Evolutionary conservation across 345 rosid species (phyloP).

Genomic region (Raphanus sativus): DNA sequence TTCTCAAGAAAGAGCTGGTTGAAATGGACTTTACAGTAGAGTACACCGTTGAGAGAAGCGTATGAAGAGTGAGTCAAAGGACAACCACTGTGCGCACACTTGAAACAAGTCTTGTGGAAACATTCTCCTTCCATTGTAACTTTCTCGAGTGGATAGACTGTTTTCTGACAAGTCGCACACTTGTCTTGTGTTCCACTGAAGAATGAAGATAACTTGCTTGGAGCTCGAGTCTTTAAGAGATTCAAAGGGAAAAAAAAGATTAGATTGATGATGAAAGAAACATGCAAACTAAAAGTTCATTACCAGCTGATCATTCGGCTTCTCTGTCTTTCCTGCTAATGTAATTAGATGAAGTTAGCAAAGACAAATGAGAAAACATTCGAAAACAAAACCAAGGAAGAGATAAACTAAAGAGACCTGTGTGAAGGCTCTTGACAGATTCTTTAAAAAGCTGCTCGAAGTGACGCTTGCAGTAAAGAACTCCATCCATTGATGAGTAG

Average conservation of each 20-base stretch:
- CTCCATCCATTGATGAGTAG: conserved; percentile 97
- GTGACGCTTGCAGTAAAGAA: conserved; percentile 89
- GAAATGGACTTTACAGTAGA: conserved; percentile 95
- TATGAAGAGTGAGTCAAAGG: conserved; percentile 87
- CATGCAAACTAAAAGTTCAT: background rate
- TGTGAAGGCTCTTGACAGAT: conserved; percentile 75
- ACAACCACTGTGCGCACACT: conserved; percentile 87
- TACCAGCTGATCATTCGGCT: conserved; percentile 62
- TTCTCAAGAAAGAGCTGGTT: conserved; percentile 95
- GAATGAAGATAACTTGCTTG: conserved; percentile 81
- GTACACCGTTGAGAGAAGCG: conserved; percentile 85
- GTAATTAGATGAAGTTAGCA: conserved; percentile 13
- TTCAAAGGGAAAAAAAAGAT: background rate
- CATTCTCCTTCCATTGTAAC: conserved; percentile 83
- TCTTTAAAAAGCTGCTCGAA: conserved; percentile 96
- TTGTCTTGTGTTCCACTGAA: conserved; percentile 96
- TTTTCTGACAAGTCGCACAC: conserved; percentile 78
- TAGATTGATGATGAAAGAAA: background rate
- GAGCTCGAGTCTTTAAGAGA: conserved; percentile 57
- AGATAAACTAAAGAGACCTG: conserved; percentile 21
- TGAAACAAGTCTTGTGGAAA: conserved; percentile 89
- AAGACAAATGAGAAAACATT: background rate
- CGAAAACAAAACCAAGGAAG: background rate
- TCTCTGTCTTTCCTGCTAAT: conserved; percentile 52
- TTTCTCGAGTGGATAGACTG: conserved; percentile 94